A percentile compares a stretch with the other conserved stretches of the same genome.
Evolutionary conservation across 1,284 basidiomycete species (phyloP).

Genomic region (Porogramme epimiltina): DNA sequence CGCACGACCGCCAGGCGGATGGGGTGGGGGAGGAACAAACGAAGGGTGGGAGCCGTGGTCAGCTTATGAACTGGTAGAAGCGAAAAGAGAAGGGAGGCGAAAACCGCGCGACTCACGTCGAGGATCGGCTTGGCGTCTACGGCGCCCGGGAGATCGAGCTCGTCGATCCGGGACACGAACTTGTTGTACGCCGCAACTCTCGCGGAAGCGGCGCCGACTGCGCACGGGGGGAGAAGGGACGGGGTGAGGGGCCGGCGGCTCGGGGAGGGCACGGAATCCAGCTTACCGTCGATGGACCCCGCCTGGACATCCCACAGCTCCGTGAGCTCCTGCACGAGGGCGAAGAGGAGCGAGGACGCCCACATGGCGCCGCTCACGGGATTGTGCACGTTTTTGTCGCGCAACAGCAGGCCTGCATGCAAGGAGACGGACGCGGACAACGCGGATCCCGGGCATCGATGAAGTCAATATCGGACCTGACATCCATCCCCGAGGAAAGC

Average conservation of each 20-base stretch:
- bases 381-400: slow-evolving; percentile 70
- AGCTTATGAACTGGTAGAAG: background rate
- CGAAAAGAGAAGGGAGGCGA: background rate
- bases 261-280: background rate
- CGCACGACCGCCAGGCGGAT: background rate
- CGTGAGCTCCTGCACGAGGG: slow-evolving; percentile 72
- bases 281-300: slow-evolving; percentile 52
- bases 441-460: too few relatives aligned
- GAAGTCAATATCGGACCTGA: background rate
- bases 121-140: slow-evolving; percentile 76
- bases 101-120: slow-evolving; percentile 55
- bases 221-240: background rate
- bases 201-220: slow-evolving; percentile 37
- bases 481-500: background rate
- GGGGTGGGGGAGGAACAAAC: background rate
- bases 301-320: slow-evolving; percentile 48
- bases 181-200: slow-evolving; percentile 66
- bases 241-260: too few relatives aligned
- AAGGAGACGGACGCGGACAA: background rate
- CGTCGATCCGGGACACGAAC: slow-evolving; percentile 62
- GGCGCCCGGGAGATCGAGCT: slow-evolving; percentile 58
- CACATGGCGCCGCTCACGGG: slow-evolving; percentile 64
- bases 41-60: background rate
- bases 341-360: slow-evolving; percentile 74
- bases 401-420: slow-evolving; percentile 60